A percentile compares a stretch with the other conserved stretches of the same genome.
Evolutionary conservation across 2,329 filamentous ascomycete genomes (phyloP).

Genomic region (Whalleya microplaca): DNA sequence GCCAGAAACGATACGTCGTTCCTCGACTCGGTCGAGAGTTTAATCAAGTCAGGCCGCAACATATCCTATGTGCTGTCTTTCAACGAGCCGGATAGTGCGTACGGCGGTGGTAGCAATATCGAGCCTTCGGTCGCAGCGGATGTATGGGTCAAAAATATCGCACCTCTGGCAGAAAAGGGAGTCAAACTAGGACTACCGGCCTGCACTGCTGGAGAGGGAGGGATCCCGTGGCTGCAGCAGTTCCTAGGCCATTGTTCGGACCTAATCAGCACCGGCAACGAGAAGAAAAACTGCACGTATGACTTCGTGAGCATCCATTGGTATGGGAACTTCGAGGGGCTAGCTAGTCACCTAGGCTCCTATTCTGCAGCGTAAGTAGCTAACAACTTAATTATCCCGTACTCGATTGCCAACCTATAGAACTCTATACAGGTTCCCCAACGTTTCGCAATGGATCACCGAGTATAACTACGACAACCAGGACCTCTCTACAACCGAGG

Average conservation of each 20-base stretch:
- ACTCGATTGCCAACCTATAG: not conserved
- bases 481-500: conserved; percentile 59
- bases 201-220: conserved; percentile 63
- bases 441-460: conserved; percentile 73
- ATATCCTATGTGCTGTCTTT: conserved; percentile 73
- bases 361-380: conserved; percentile 49
- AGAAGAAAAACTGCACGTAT: conserved; percentile 58
- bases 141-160: conserved; percentile 72
- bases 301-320: conserved; percentile 69
- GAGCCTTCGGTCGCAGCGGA: conserved; percentile 63
- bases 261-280: conserved; percentile 51
- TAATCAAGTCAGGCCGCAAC: conserved; percentile 57
- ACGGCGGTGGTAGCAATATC: conserved; percentile 70
- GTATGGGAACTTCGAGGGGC: conserved; percentile 71
- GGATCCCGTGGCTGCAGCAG: conserved; percentile 68
- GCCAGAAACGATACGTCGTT: conserved; percentile 62
- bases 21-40: conserved; percentile 57
- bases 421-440: conserved; percentile 55
- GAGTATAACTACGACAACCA: conserved; percentile 70
- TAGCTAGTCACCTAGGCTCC: conserved; percentile 69
- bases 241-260: conserved; percentile 68
- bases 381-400: not conserved
- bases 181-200: conserved; percentile 72
- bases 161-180: conserved; percentile 67
- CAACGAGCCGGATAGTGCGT: conserved; percentile 73